phyloP scores from a whole-genome alignment of 1,139 yeast genomes.

The Magnusiomyces paraingens region DNA sequence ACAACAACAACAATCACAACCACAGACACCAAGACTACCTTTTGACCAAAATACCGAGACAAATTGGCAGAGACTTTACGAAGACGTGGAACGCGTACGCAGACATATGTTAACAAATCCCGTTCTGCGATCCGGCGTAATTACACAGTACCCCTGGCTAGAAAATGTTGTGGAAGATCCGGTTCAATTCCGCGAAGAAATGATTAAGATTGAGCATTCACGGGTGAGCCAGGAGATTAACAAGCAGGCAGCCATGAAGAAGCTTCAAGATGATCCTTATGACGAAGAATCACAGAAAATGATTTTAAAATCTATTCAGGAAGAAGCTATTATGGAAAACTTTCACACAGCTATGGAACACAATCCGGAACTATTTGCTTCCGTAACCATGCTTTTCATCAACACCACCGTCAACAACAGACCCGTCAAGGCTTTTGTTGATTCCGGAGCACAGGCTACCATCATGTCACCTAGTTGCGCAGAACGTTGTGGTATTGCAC shows the following conservation, averaged over 20 bases:
- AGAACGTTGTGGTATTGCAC: conserved; percentile 59
- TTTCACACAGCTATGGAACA: conserved; percentile 73
- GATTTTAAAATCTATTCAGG: conserved; percentile 62
- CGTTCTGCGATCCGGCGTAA: conserved; percentile 30
- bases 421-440: conserved; percentile 87
- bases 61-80: conserved; percentile 17
- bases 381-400: conserved; percentile 78
- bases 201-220: conserved; percentile 34
- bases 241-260: conserved; percentile 45
- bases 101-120: conserved; percentile 32
- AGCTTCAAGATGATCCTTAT: conserved; percentile 59
- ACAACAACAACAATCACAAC: conserved; percentile 18
- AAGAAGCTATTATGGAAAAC: conserved; percentile 72
- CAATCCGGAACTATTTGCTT: conserved; percentile 83
- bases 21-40: conserved; percentile 1
- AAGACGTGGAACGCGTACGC: conserved; percentile 33
- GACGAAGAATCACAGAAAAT: conserved; percentile 64
- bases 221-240: conserved; percentile 30
- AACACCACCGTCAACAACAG: conserved; percentile 70
- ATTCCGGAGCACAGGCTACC: conserved; percentile 92
- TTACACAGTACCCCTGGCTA: conserved; percentile 34
- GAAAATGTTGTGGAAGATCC: conserved; percentile 45
- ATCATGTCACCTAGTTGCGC: conserved; percentile 75
- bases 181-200: conserved; percentile 43
- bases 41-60: neutral